Evolutionary conservation across 2,329 filamentous ascomycete genomes (phyloP), one percentile per base, ranked within the genome.

Genomic region (Periconia macrospinosa): DNA sequence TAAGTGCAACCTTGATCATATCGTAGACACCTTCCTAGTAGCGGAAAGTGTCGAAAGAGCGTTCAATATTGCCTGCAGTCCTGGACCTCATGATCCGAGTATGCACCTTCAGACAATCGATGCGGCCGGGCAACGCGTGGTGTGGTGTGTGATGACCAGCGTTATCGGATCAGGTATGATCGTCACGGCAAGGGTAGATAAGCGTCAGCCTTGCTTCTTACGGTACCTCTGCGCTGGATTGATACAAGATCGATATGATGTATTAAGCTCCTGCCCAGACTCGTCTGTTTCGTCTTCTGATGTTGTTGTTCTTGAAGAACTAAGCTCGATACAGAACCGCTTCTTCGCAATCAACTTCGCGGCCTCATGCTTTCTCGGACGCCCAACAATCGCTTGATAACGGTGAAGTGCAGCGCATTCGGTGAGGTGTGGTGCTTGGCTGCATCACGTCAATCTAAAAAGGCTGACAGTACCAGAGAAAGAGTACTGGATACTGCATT

Each of bases 21-120:
- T 18, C 46, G 10, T 48, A 19, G n/a, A 47, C 47, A 64, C 59
- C 59, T 64, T 58, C 61, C 58, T 43, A 56, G 54, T 53, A 40
- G 58, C 52, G 43, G 11, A 37, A 37, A 37, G 33, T 17, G 40
- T 42, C 49, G 40, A 18, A 47, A 47, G 51, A 45, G 11, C 14
- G 46, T 50, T 33, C 41, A 52, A 54, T 50, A 54, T 56, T 54
- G 45, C 47, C 2, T 60, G 58, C 59, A 61, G 57, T 41, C 15
- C 30, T n/a, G n/a, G n/a, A n/a, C n/a, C n/a, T 54, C 47, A 30
- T 52, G 40, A 30, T 45, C 59, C 49, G 30, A 37, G 30, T 54
- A 54, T 18, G 35, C 50, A n/a, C 30, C 58, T 52, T 41, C 55
- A 61, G 43, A 54, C 54, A 56, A 47, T 53, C 40, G 49, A 54